Percentiles rank a stretch among this genome's conserved stretches.
Conservation (phyloP, 1,284 basidiomycete genomes). For the Garcileccinum viscosum region DNA sequence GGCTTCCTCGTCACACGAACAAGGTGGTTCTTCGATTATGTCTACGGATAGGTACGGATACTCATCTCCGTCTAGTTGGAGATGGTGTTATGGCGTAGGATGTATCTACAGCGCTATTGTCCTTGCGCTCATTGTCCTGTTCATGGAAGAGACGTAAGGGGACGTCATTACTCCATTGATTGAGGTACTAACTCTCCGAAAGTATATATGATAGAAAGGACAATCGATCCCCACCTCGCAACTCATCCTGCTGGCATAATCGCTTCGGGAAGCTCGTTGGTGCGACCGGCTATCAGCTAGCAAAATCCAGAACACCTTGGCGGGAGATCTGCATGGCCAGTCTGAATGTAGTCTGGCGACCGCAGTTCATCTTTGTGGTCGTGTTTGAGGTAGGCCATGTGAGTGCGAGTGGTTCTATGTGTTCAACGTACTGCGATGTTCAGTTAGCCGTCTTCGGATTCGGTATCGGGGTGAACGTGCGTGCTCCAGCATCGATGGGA, state of each 20-base stretch:
- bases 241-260: conserved; percentile 54
- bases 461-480: conserved; percentile 73
- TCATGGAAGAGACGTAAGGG: conserved; percentile 70
- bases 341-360: conserved; percentile 66
- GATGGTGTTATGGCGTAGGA: conserved; percentile 77
- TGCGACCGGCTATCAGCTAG: conserved; percentile 66
- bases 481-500: conserved; percentile 16
- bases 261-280: conserved; percentile 70
- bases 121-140: conserved; percentile 59
- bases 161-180: neutral
- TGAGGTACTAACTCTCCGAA: conserved; percentile 12
- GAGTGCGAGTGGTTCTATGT: neutral
- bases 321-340: conserved; percentile 51
- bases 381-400: conserved; percentile 56
- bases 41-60: neutral
- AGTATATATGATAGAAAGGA: conserved; percentile 75
- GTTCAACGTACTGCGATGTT: neutral
- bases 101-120: conserved; percentile 65
- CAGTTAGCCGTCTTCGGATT: conserved; percentile 72
- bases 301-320: conserved; percentile 66
- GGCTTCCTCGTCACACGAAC: conserved; percentile 71
- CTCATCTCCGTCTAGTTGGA: conserved; percentile 49
- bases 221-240: conserved; percentile 53
- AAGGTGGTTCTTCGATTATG: conserved; percentile 39
- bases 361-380: conserved; percentile 62